Conservation (phyloP, 257 asterid genomes). For the Penstemon newberryi region DNA sequence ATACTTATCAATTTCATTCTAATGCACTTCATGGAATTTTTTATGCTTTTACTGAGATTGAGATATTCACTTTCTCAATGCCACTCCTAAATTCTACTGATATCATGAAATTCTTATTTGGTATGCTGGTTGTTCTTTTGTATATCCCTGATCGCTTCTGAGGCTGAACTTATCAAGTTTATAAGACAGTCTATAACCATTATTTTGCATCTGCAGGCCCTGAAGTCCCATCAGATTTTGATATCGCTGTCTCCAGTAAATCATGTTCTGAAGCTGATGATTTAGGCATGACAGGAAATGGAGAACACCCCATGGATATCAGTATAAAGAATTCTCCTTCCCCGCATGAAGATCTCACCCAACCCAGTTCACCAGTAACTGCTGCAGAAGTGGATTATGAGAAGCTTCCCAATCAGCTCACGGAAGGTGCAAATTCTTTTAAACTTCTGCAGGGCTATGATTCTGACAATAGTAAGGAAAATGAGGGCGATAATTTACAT, state of each 20-base stretch:
- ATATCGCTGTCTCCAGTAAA: slow-evolving; percentile 27
- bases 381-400: slow-evolving; percentile 36
- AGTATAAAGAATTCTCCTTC: slow-evolving; percentile 31
- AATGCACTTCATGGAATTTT: too few species aligned
- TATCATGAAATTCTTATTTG: background rate
- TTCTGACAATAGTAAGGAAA: slow-evolving; percentile 54
- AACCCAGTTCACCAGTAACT: slow-evolving; percentile 32
- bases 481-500: slow-evolving; percentile 35
- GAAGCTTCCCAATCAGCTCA: slow-evolving; percentile 42
- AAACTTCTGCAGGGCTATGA: slow-evolving; percentile 60
- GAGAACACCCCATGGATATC: slow-evolving; percentile 30
- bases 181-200: slow-evolving; percentile 22
- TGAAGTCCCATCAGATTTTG: slow-evolving; percentile 27
- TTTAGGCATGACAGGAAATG: slow-evolving; percentile 25
- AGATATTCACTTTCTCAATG: background rate
- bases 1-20: too few species aligned
- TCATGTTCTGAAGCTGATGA: slow-evolving; percentile 34
- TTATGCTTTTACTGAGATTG: background rate
- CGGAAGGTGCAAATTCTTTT: slow-evolving; percentile 43
- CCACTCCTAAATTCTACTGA: slow-evolving; percentile 6
- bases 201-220: slow-evolving; percentile 40
- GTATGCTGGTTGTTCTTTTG: background rate
- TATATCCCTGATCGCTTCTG: background rate
- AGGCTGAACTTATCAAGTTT: slow-evolving; percentile 23
- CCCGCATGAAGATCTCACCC: slow-evolving; percentile 26